These are phyloP conservation scores for Magnaporthiopsis poae DNA, from an alignment of 2,329 filamentous ascomycete species.

Conservation along the genomic window DNA sequence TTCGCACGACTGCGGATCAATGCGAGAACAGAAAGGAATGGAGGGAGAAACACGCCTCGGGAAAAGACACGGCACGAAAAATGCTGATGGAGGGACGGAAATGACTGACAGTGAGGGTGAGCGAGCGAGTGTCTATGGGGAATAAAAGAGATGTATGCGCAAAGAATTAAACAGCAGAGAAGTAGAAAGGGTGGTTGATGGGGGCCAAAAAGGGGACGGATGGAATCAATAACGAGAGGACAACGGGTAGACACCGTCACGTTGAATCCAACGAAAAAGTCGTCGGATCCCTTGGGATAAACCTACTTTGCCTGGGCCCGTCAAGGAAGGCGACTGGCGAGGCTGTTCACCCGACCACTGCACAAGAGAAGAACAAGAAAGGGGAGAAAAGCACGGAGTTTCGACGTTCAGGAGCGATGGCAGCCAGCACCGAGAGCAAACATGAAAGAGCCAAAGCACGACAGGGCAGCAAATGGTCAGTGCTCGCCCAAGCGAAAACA, in stretches of 20 bases:
- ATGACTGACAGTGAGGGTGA: not conserved
- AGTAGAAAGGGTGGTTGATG: not conserved
- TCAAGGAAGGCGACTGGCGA: not conserved
- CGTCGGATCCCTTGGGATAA: not conserved
- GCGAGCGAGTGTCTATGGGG: not conserved
- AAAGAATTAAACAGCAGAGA: not conserved
- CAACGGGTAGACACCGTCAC: not conserved
- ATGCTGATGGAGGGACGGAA: not conserved
- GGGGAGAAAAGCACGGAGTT: not conserved
- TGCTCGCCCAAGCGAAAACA: not conserved
- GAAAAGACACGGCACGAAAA: not conserved
- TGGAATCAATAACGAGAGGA: not conserved
- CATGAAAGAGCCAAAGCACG: not conserved
- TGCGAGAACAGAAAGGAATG: not conserved
- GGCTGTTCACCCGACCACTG: not conserved
- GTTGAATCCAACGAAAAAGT: not conserved
- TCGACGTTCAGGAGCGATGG: not conserved
- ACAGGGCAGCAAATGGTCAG: not conserved
- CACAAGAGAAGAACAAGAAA: not conserved
- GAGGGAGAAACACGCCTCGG: not conserved
- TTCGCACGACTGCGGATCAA: not conserved
- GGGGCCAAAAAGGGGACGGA: not conserved
- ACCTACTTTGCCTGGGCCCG: not conserved
- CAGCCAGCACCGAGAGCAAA: not conserved
- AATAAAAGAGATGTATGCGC: not conserved